Evolutionary conservation across 2,329 filamentous ascomycete genomes (phyloP).

Genomic region (Aspergillus texensis): DNA sequence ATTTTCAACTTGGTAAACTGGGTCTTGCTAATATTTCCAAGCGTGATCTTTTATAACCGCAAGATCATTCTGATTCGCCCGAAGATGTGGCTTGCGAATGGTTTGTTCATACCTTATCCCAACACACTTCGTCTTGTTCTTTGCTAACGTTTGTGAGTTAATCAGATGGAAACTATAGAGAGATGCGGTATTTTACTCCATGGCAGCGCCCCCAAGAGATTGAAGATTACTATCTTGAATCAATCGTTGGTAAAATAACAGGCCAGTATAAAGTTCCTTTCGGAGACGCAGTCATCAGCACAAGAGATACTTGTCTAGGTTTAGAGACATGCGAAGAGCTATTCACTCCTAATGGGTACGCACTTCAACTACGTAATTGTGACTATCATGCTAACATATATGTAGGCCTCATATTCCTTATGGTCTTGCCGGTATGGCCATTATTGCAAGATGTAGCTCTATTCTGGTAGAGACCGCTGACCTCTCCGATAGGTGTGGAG

Average conservation of each 20-base stretch:
- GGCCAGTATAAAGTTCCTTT: conserved; percentile 63
- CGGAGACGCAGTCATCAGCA: conserved; percentile 68
- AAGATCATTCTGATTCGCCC: conserved; percentile 73
- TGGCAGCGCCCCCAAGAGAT: conserved; percentile 60
- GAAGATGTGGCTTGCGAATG: conserved; percentile 71
- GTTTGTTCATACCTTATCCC: conserved; percentile 17
- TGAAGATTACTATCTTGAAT: conserved; percentile 67
- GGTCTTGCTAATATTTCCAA: conserved; percentile 4
- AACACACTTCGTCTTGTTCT: neutral
- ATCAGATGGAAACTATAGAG: conserved; percentile 64
- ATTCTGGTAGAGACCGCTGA: conserved; percentile 5
- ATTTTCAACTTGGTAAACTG: neutral
- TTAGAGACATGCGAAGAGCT: conserved; percentile 71
- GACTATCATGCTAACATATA: conserved; percentile 20
- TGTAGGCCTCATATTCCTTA: conserved; percentile 59
- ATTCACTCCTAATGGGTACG: conserved; percentile 57
- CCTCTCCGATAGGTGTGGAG: conserved; percentile 61
- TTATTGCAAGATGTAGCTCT: neutral
- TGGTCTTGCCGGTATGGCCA: conserved; percentile 50
- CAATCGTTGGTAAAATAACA: conserved; percentile 59
- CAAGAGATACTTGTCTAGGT: conserved; percentile 65
- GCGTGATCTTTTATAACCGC: conserved; percentile 64
- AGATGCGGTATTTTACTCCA: conserved; percentile 65
- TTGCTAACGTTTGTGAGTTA: neutral
- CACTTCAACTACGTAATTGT: neutral